Base-by-base conservation (phyloP, 495 filamentous ascomycete species). In the Poronia punctata region DNA sequence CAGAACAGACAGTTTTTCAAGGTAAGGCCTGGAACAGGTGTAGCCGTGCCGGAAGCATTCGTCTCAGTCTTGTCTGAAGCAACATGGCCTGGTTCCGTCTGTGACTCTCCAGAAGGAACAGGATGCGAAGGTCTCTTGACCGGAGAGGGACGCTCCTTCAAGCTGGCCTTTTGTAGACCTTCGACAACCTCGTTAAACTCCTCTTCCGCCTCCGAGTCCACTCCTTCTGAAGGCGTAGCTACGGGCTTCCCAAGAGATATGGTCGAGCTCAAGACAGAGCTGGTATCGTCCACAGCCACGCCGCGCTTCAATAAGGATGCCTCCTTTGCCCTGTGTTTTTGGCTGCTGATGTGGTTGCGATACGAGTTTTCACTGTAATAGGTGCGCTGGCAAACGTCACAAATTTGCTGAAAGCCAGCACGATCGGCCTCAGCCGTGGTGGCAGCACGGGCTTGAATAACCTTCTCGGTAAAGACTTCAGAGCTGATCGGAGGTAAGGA, bases 301-400 rank as follows among this genome's bases (percentile, higher is more conserved):
- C 57, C 46, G 17, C 51, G 62, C 11, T 52, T 54, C 11, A 54
- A 50, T 12, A 52, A 24, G 1, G 59, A 54, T 2, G 61, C 64
- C 18, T 82, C 68, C 49, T 82, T 82, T 38, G 79, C 72, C 61
- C 80, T 83, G 57, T 99, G 92, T 63, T 93, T 97, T 48, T 86
- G 80, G 63, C 88, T 95, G 47, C 81, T 81, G 20, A 96, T 54
- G 59, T 99, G 92, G 59, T 99, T 97, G 54, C 78, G 76, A 61
- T 86, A 96, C 11, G 92, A 89, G 64, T 95, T 95, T 55, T 95
- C 87, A 59, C 87, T 95, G 70, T 82, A 97, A 65, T 89, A 98
- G 16, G 83, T 85, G 67, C 92, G 93, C 51, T 84, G 81, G 68
- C 92, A 98, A 2, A 79, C 76, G 3, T 77, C 67, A 59, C 92